Conservation (phyloP, 164 flowering plant genomes). For the Vitis rupestris region DNA sequence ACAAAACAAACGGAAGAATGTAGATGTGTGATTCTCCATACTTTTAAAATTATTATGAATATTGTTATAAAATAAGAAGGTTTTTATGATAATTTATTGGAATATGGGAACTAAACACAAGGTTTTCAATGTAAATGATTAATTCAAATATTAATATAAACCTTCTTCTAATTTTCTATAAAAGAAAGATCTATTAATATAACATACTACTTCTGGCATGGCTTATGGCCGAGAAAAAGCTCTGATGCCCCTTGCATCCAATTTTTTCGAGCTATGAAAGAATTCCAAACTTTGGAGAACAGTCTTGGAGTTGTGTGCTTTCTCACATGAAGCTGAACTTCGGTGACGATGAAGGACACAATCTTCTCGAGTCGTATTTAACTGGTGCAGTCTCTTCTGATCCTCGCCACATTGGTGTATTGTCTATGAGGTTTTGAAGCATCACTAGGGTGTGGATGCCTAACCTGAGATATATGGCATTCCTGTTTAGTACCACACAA, state of each 20-base stretch:
- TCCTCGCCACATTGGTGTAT: constrained; percentile 33
- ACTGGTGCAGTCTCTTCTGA: constrained; percentile 57
- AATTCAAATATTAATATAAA: too few species aligned
- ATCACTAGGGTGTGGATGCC: constrained; percentile 63
- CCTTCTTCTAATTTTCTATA: too few species aligned
- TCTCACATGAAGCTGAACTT: constrained; percentile 65
- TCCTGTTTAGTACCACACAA: neutral
- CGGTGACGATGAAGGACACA: constrained; percentile 63
- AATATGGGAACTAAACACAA: too few species aligned
- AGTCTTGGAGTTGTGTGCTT: constrained; percentile 42
- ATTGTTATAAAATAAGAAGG: too few species aligned
- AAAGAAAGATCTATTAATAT: too few species aligned
- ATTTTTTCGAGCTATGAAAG: constrained; percentile 29
- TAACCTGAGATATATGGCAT: constrained; percentile 39
- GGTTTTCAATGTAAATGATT: too few species aligned
- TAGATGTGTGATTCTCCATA: too few species aligned
- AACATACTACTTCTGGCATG: constrained; percentile 8
- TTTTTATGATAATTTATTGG: too few species aligned
- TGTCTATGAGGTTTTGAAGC: constrained; percentile 40
- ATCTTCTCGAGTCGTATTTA: constrained; percentile 30
- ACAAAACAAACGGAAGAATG: too few species aligned
- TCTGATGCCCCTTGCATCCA: constrained; percentile 49
- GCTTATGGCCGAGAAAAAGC: constrained; percentile 50
- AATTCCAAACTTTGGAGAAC: constrained; percentile 52
- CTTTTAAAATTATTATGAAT: too few species aligned